Percentiles rank a stretch among this genome's conserved stretches.
These are phyloP conservation scores for Pseudogymnoascus verrucosus DNA, from an alignment of 2,329 filamentous ascomycete genomes.

Conservation along the genomic window DNA sequence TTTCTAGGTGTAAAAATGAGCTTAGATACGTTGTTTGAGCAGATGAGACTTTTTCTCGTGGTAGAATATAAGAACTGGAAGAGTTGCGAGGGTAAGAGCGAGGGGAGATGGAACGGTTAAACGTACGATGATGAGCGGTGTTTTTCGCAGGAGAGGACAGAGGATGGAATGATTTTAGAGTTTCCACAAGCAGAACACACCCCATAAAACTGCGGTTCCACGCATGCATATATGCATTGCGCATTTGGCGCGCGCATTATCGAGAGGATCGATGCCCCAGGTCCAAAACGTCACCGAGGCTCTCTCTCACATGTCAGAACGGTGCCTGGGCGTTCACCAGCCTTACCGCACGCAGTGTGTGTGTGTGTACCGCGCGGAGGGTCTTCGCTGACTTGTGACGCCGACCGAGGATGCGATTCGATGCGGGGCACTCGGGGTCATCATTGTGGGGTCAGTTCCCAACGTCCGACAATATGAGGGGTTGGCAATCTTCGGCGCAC, in stretches of 20 bases:
- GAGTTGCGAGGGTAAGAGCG: neutral
- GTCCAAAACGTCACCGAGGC: conserved; percentile 6
- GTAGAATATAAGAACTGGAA: neutral
- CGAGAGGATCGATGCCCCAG: neutral
- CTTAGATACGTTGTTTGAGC: neutral
- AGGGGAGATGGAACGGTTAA: neutral
- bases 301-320: neutral
- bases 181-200: neutral
- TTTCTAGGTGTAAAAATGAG: neutral
- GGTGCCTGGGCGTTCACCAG: neutral
- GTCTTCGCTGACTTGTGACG: conserved; percentile 2
- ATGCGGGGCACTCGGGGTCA: neutral
- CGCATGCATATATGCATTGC: neutral
- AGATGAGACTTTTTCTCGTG: neutral
- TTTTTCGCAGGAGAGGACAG: neutral
- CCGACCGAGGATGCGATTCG: neutral
- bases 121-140: neutral
- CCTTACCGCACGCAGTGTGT: neutral
- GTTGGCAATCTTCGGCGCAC: neutral
- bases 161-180: neutral
- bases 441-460: neutral
- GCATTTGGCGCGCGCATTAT: neutral
- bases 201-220: neutral
- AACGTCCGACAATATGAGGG: conserved; percentile 4
- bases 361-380: neutral